Evolutionary conservation across 208 protist genomes (phyloP), one percentile per base, ranked within the genome.

Genomic region (Wallacemonas rigidus): DNA sequence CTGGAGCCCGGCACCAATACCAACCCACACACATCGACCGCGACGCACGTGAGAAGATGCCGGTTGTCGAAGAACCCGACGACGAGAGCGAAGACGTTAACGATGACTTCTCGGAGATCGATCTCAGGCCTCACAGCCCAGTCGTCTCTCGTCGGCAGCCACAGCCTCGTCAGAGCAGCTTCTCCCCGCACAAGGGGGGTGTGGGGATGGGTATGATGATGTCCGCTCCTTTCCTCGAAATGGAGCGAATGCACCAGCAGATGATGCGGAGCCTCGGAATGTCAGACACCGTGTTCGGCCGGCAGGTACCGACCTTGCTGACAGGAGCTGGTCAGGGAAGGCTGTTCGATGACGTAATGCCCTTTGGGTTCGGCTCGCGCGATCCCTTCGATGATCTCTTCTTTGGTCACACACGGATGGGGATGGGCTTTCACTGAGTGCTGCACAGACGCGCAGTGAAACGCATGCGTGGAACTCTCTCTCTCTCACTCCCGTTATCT

Each of bases 11-110:
- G 64, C 26, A 45, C 11, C 17, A 67, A 36, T 3, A 57, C 67
- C 11, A 76, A 81, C 54, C 65, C 63, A 15, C 72, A 39, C 61
- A 81, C 80, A 14, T 54, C 76, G 36, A 64, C 39, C 35, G 61
- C 6, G 8, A 12, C 11, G 4, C 44, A 56, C 45, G 45, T 50
- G 8, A 6, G 8, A 11, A 35, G n/a, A 61, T 74, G 60, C 81
- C 81, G 15, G 76, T 87, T 54, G 78, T 87, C 2, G 77, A 87
- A 44, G 81, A 87, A 53, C 81, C 81, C 0, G 81, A 87, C 62
- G 74, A 80, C 11, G 77, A 86, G 26, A 54, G 69, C 1, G 63
- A 47, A 8, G 64, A 69, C 26, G 26, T 26, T 64, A 5, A 72
- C 45, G 41, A 56, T 11, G 58, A 40, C 36, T 6, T 26, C 45